phyloP scores from a whole-genome alignment of 257 asterid genomes.

The Osmanthus fragrans region DNA sequence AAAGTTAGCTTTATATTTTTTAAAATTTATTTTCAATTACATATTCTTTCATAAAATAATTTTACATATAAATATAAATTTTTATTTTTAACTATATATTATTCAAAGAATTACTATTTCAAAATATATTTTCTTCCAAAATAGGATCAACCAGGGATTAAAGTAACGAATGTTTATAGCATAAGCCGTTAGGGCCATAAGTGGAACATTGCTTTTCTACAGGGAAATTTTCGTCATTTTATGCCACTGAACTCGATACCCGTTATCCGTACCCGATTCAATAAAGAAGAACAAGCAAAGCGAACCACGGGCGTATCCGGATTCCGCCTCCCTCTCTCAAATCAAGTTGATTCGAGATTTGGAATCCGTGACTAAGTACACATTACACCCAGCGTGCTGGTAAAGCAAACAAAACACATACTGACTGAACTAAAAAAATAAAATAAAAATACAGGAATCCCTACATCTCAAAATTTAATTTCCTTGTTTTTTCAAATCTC shows the following conservation, averaged over 20 bases:
- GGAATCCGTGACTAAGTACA: conserved; percentile 42
- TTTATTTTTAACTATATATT: too few relatives aligned
- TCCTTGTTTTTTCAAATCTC: neutral
- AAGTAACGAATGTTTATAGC: neutral
- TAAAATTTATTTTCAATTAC: too few relatives aligned
- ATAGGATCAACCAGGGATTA: too few relatives aligned
- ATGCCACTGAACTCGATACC: neutral
- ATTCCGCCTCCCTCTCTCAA: conserved; percentile 32
- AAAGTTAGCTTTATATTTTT: too few relatives aligned
- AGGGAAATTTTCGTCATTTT: neutral
- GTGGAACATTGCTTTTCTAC: neutral
- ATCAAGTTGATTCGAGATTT: conserved; percentile 36
- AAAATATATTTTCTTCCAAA: too few relatives aligned
- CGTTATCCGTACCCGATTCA: neutral
- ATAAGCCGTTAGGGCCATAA: neutral
- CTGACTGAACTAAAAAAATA: conserved; percentile 24
- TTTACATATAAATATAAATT: too few relatives aligned
- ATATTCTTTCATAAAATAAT: too few relatives aligned
- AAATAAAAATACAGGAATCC: conserved; percentile 8
- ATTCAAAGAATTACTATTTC: too few relatives aligned
- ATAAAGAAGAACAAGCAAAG: neutral
- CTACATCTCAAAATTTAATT: neutral
- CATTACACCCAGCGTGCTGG: conserved; percentile 43
- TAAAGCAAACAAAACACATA: conserved; percentile 28
- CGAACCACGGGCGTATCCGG: conserved; percentile 35